Conservation (phyloP, 345 rosid genomes). For the Limnanthes douglasii region DNA sequence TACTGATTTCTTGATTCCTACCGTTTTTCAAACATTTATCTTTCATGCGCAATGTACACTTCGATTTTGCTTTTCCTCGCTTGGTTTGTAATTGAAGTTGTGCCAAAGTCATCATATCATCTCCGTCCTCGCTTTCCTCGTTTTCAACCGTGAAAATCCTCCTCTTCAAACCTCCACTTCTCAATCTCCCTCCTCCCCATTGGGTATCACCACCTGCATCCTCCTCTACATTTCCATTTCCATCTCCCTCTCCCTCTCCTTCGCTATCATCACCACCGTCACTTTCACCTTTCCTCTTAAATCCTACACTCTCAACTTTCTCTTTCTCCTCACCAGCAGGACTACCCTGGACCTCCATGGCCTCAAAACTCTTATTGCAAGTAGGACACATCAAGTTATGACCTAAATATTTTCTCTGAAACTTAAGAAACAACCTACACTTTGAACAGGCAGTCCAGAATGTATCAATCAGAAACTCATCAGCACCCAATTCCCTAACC, state of each 20-base stretch:
- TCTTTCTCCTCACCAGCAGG: conserved; percentile 10
- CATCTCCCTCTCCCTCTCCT: conserved; percentile 8
- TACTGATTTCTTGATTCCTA: conserved; percentile 6
- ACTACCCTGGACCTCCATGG: conserved; percentile 35
- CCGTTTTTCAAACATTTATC: conserved; percentile 9
- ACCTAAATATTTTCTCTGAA: conserved; percentile 64
- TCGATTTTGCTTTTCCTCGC: conserved; percentile 23
- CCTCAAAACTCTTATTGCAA: conserved; percentile 60
- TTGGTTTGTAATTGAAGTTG: conserved; percentile 45
- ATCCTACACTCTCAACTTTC: conserved; percentile 12
- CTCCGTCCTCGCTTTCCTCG: conserved; percentile 21
- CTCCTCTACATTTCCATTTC: not conserved
- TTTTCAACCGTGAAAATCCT: conserved; percentile 17
- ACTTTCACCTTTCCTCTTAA: conserved; percentile 13
- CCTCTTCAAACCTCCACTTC: conserved; percentile 17
- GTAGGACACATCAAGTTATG: conserved; percentile 57
- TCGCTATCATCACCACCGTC: conserved; percentile 12
- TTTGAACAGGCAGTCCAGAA: conserved; percentile 59
- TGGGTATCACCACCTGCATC: conserved; percentile 4
- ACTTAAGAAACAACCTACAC: conserved; percentile 57
- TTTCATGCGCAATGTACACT: conserved; percentile 15
- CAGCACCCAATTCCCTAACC: conserved; percentile 15
- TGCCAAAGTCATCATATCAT: conserved; percentile 64
- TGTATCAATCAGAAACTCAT: conserved; percentile 14
- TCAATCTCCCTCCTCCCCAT: conserved; percentile 25